Percentiles rank a stretch among this genome's conserved stretches.
Evolutionary conservation across 2,329 filamentous ascomycete genomes (phyloP).

Genomic region (Colletotrichum musicola): DNA sequence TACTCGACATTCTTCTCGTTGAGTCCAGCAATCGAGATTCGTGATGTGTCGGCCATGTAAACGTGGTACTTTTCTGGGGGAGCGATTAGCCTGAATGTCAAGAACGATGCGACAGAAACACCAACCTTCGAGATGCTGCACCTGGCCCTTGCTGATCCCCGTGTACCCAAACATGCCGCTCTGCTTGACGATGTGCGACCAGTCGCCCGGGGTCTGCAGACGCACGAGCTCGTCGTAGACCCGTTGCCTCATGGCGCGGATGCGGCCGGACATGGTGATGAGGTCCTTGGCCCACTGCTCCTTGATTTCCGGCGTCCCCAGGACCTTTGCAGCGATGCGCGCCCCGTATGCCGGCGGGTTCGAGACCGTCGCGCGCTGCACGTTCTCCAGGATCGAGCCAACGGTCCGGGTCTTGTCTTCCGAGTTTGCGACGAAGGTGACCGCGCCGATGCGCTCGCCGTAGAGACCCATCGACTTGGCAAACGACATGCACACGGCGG

Average conservation of each 20-base stretch:
- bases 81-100: fast-evolving
- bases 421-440: constrained; percentile 44
- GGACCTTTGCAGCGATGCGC: constrained; percentile 49
- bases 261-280: constrained; percentile 51
- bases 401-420: constrained; percentile 38
- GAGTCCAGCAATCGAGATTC: constrained; percentile 55
- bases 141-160: constrained; percentile 62
- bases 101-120: not conserved
- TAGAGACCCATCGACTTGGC: constrained; percentile 69
- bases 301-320: constrained; percentile 44
- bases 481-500: constrained; percentile 70
- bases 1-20: constrained; percentile 52
- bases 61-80: constrained; percentile 49
- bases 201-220: constrained; percentile 51
- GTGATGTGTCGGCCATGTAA: constrained; percentile 54
- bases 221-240: constrained; percentile 49
- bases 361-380: constrained; percentile 50
- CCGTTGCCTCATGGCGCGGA: constrained; percentile 49
- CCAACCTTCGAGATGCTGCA: constrained; percentile 51
- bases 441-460: constrained; percentile 51
- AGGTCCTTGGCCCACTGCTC: constrained; percentile 52
- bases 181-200: constrained; percentile 53
- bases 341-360: constrained; percentile 53
- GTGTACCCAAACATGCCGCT: constrained; percentile 59
- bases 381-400: constrained; percentile 47